A percentile compares a stretch with the other conserved stretches of the same genome.
Conservation (phyloP, 73 alveolate species). For the Symbiodinium pilosum region DNA sequence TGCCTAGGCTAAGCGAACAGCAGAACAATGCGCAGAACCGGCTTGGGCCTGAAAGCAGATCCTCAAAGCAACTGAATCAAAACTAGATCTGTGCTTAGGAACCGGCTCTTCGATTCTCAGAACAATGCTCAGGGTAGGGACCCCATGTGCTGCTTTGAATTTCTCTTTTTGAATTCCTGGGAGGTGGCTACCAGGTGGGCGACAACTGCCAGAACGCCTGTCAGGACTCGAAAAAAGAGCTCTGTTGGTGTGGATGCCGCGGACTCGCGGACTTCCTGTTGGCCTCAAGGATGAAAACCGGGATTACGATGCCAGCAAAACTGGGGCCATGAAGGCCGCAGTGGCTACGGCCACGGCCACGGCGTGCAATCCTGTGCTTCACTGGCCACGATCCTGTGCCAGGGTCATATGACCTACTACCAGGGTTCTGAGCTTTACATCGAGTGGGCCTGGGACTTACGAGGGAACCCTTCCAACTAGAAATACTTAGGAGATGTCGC, state of each 20-base stretch:
- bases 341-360: neutral
- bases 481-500: too few relatives aligned
- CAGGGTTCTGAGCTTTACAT: conserved; percentile 86
- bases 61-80: too few relatives aligned
- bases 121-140: conserved; percentile 48
- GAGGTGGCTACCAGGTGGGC: conserved; percentile 87
- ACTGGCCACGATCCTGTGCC: neutral
- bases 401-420: conserved; percentile 74
- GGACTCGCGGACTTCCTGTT: neutral
- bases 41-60: neutral
- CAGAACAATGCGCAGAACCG: conserved; percentile 71
- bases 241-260: too few relatives aligned
- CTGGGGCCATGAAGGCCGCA: conserved; percentile 58
- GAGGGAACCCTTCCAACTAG: neutral
- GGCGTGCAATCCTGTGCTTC: neutral
- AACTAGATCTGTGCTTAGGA: too few relatives aligned
- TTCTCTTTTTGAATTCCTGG: too few relatives aligned
- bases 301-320: conserved; percentile 55
- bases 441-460: conserved; percentile 44
- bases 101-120: conserved; percentile 90
- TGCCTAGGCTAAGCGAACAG: conserved; percentile 67
- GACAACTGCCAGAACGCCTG: conserved; percentile 44
- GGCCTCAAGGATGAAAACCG: conserved; percentile 25
- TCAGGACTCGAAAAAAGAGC: too few relatives aligned
- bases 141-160: too few relatives aligned